These are phyloP conservation scores for Carex littledalei DNA, from an alignment of 176 grass and related monocot genomes.

Conservation along the genomic window DNA sequence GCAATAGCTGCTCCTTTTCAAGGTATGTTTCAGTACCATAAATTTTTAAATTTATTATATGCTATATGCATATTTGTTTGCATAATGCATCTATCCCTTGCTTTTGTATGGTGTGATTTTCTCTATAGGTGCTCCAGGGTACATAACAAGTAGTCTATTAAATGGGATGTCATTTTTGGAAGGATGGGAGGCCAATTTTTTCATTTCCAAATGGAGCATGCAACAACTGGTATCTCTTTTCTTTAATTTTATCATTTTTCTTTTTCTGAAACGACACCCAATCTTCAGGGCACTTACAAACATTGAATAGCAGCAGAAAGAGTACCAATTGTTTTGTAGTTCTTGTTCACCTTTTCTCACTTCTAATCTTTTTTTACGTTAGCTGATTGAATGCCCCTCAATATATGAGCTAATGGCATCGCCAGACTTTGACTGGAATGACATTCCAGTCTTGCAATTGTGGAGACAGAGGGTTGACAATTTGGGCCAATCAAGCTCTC, in stretches of 20 bases:
- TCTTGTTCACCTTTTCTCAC: neutral
- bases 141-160: conserved; percentile 79
- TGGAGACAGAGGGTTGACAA: conserved; percentile 59
- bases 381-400: conserved; percentile 95
- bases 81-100: neutral
- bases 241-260: neutral
- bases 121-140: conserved; percentile 77
- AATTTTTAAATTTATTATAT: neutral
- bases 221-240: conserved; percentile 84
- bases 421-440: conserved; percentile 55
- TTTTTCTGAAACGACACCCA: neutral
- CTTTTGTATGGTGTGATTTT: neutral
- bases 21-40: conserved; percentile 41
- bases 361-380: conserved; percentile 24
- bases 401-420: conserved; percentile 89
- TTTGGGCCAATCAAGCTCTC: conserved; percentile 33
- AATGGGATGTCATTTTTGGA: conserved; percentile 96
- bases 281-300: neutral
- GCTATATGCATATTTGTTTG: neutral
- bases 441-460: conserved; percentile 71
- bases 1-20: conserved; percentile 98
- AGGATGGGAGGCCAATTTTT: conserved; percentile 90
- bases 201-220: conserved; percentile 96
- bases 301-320: neutral
- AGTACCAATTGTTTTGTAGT: conserved; percentile 5